These are phyloP conservation scores for Cutaneotrichosporon cavernicola DNA, from an alignment of 1,284 basidiomycete genomes.

Conservation along the genomic window DNA sequence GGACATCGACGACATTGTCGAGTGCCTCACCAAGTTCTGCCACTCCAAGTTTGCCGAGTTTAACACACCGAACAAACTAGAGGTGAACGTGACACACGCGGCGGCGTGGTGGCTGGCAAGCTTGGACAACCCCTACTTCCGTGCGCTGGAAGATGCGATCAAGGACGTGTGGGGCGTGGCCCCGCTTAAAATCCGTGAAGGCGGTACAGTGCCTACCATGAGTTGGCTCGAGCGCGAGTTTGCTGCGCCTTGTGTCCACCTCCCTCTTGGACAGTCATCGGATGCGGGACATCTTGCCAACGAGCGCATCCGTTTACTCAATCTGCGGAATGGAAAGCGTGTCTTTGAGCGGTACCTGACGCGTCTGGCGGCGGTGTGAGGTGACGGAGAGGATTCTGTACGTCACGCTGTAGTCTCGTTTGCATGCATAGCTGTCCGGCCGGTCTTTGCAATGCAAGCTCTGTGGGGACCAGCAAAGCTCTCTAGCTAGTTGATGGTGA, in stretches of 20 bases:
- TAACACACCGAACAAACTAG: slow-evolving; percentile 68
- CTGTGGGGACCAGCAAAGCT: too few species aligned
- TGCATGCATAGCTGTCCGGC: background rate
- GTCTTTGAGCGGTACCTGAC: slow-evolving; percentile 50
- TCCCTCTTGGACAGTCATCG: slow-evolving; percentile 48
- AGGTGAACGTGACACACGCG: slow-evolving; percentile 74
- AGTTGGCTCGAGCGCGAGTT: slow-evolving; percentile 92
- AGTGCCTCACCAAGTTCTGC: slow-evolving; percentile 64
- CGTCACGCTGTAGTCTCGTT: background rate
- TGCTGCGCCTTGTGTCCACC: slow-evolving; percentile 53
- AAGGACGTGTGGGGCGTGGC: slow-evolving; percentile 78
- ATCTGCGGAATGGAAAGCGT: slow-evolving; percentile 52
- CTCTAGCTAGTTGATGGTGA: too few species aligned
- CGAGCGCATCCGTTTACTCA: slow-evolving; percentile 54
- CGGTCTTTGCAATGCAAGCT: background rate
- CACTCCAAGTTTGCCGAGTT: slow-evolving; percentile 63
- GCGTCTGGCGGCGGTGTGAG: slow-evolving; percentile 32
- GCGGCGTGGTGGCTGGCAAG: slow-evolving; percentile 97
- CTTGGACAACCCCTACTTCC: slow-evolving; percentile 76
- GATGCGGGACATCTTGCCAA: slow-evolving; percentile 54
- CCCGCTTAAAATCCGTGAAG: slow-evolving; percentile 87
- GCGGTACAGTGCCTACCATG: slow-evolving; percentile 82
- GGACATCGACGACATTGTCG: slow-evolving; percentile 68
- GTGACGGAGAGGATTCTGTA: background rate
- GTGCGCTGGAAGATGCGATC: slow-evolving; percentile 75